phyloP scores from a whole-genome alignment of 352 stramenopile genomes.

The Phytophthora sp. region DNA sequence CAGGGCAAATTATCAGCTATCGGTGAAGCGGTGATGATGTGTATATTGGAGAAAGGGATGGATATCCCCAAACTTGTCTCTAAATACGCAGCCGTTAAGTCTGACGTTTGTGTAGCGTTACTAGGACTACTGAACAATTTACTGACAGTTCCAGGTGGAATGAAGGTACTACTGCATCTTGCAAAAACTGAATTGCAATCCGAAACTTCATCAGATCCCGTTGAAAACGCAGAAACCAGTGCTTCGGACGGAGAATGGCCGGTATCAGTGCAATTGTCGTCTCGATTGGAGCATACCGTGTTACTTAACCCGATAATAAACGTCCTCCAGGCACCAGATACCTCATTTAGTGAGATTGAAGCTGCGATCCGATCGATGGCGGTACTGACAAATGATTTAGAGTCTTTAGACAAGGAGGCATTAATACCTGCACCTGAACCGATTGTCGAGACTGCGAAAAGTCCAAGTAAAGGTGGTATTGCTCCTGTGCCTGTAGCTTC shows the following conservation, averaged over 20 bases:
- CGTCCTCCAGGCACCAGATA: slow-evolving; percentile 43
- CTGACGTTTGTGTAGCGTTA: slow-evolving; percentile 43
- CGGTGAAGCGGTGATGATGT: slow-evolving; percentile 41
- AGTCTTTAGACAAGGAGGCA: slow-evolving; percentile 14
- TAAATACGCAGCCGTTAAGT: slow-evolving; percentile 26
- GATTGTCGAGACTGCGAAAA: slow-evolving; percentile 22
- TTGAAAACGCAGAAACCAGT: no score
- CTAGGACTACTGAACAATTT: slow-evolving; percentile 39
- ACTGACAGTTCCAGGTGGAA: slow-evolving; percentile 39
- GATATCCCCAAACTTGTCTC: slow-evolving; percentile 34
- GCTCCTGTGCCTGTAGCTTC: background rate
- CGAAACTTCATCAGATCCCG: background rate
- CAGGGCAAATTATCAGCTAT: slow-evolving; percentile 19
- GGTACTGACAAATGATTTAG: slow-evolving; percentile 37
- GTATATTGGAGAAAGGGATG: slow-evolving; percentile 38
- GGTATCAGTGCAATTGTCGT: slow-evolving; percentile 29
- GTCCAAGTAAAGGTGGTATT: slow-evolving; percentile 21
- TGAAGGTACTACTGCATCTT: slow-evolving; percentile 41
- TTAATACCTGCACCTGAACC: slow-evolving; percentile 16
- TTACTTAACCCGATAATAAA: slow-evolving; percentile 46
- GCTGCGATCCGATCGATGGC: slow-evolving; percentile 41
- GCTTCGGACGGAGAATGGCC: slow-evolving; percentile 31
- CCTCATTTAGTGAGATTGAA: slow-evolving; percentile 56
- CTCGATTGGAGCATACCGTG: slow-evolving; percentile 30
- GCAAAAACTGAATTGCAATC: slow-evolving; percentile 24